Base-by-base conservation (phyloP, 2,329 filamentous ascomycete species). In the Aplosporella prunicola region DNA sequence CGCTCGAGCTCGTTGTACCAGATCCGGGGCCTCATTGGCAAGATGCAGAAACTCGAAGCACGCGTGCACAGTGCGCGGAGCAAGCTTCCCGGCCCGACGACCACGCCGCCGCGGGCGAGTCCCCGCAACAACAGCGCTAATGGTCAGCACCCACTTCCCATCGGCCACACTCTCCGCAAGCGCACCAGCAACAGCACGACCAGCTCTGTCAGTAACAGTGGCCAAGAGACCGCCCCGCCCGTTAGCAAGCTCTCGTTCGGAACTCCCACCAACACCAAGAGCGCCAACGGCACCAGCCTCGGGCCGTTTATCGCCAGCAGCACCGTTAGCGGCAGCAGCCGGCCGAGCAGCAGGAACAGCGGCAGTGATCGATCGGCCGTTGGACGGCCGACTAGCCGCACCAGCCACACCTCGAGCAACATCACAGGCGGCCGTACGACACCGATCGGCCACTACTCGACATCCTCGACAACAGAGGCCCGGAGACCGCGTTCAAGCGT, bases 31-130 rank as follows among this genome's bases (percentile, higher is more conserved):
- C 78, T 98, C 46, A 94, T 93, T 41, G 88, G 86, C 18, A 91
- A 96, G 63, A 95, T 96, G 87, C 86, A 95, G 61, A 84, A 86
- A 48, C 78, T 98, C 43, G 91, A 96, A 59, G 85, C 91, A 45
- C 77, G 91, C 29, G 89, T 98, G 8, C 87, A 96, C 43, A 86
- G 81, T 16, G 91, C 82, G 13, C 79, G 87, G 48, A 95, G 89
- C 25, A 94, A 91, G 61, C 74, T 98, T 14, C 91, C 91, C 2
- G 85, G 82, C 2, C 85, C 88, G 2, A 71, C 76, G 6, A 72
- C 69, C 38, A 91, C 82, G 0, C 87, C 88, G 4, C 86, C 88
- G 13, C 78, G 80, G 32, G 72, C 74, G 4, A 93, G 87, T n/a
- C 86, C 88, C 15, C 75, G 84, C 32, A 68, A 63, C 41, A 65